Percentiles rank a stretch among this genome's conserved stretches.
phyloP scores from a whole-genome alignment of 495 filamentous ascomycete species.

The Penicillium manginii region DNA sequence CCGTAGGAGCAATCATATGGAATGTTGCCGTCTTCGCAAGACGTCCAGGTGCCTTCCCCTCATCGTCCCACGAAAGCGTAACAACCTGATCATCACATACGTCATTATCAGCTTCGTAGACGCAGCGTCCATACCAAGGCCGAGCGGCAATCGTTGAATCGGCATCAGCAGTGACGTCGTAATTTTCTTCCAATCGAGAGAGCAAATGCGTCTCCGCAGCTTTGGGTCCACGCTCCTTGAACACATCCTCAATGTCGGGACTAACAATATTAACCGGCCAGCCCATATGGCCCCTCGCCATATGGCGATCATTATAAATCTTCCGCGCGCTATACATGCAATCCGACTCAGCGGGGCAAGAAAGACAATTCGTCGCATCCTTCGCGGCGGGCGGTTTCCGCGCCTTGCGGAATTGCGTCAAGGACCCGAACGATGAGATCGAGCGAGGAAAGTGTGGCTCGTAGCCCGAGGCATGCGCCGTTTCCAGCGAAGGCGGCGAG shows the following conservation, averaged over 20 bases:
- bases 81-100: slow-evolving; percentile 90
- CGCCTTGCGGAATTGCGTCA: slow-evolving; percentile 67
- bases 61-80: slow-evolving; percentile 76
- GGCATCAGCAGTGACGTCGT: slow-evolving; percentile 51
- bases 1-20: slow-evolving; percentile 92
- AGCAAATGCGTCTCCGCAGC: slow-evolving; percentile 39
- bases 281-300: slow-evolving; percentile 60
- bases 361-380: slow-evolving; percentile 82
- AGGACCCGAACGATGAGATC: slow-evolving; percentile 68
- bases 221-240: slow-evolving; percentile 15
- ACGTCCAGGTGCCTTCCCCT: slow-evolving; percentile 44
- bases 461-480: slow-evolving; percentile 24
- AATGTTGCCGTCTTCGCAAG: slow-evolving; percentile 82
- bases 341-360: slow-evolving; percentile 69
- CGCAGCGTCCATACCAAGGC: slow-evolving; percentile 92
- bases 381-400: slow-evolving; percentile 78
- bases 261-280: slow-evolving; percentile 91
- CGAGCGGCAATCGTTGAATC: slow-evolving; percentile 57
- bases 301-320: slow-evolving; percentile 68
- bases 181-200: slow-evolving; percentile 65
- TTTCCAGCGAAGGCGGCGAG: slow-evolving; percentile 32
- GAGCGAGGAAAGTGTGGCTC: slow-evolving; percentile 71
- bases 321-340: slow-evolving; percentile 84
- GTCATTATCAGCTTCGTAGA: slow-evolving; percentile 89
- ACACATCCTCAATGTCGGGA: slow-evolving; percentile 82